Percentiles rank a stretch among this genome's conserved stretches.
Evolutionary conservation across 1,284 basidiomycete genomes (phyloP).

Genomic region (Irpex lacteus): DNA sequence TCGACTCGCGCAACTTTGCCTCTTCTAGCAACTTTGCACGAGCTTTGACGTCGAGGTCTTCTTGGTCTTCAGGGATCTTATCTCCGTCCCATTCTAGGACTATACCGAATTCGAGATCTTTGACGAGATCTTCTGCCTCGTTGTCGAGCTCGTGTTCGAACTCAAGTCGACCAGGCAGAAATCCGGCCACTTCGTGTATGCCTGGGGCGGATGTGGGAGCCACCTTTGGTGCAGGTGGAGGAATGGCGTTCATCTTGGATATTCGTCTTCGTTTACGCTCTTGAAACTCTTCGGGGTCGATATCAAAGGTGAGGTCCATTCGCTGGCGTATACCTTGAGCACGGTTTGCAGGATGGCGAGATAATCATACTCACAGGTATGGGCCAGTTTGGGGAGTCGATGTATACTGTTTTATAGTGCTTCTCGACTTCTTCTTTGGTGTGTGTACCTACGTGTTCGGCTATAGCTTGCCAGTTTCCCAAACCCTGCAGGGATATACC

Average conservation of each 20-base stretch:
- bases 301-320: constrained; percentile 70
- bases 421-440: constrained; percentile 93
- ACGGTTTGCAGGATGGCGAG: constrained; percentile 5
- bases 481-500: constrained; percentile 88
- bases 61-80: constrained; percentile 72
- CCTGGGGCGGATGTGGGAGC: constrained; percentile 91
- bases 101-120: constrained; percentile 94
- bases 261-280: constrained; percentile 85
- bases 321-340: constrained; percentile 34
- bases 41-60: constrained; percentile 67
- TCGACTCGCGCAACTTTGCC: constrained; percentile 35
- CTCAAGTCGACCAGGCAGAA: constrained; percentile 94
- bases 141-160: constrained; percentile 98
- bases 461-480: constrained; percentile 97
- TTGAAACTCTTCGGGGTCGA: constrained; percentile 83
- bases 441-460: constrained; percentile 93
- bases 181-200: constrained; percentile 91
- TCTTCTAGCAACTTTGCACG: constrained; percentile 71
- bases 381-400: constrained; percentile 78
- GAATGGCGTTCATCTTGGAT: constrained; percentile 60
- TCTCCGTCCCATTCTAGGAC: constrained; percentile 87
- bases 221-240: constrained; percentile 59
- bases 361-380: constrained; percentile 55
- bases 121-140: constrained; percentile 93
- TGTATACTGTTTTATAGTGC: constrained; percentile 86